phyloP scores from a whole-genome alignment of 345 rosid genomes.

The Excoecaria agallocha region DNA sequence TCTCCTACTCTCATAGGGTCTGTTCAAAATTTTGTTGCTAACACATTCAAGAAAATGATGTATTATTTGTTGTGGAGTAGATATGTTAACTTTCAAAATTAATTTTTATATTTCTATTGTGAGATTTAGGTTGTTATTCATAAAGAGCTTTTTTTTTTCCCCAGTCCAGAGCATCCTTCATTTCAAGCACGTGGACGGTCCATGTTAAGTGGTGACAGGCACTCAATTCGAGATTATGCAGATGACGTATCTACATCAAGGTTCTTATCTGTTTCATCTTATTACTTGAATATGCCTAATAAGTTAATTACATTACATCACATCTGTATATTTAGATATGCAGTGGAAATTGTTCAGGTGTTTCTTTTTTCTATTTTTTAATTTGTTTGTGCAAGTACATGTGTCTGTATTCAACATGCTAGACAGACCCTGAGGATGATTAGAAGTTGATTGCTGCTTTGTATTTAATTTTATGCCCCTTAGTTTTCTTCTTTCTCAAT shows the following conservation, averaged over 20 bases:
- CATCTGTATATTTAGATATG: background rate
- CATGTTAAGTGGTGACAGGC: constrained; percentile 77
- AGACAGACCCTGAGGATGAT: background rate
- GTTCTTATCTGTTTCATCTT: constrained; percentile 32
- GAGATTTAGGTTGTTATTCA: background rate
- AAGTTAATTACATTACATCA: background rate
- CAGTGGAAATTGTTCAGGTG: too few relatives aligned
- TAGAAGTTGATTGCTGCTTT: background rate
- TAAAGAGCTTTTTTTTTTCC: constrained; percentile 17
- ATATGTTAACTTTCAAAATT: background rate
- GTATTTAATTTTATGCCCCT: background rate
- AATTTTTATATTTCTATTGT: background rate
- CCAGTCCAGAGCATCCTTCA: constrained; percentile 94
- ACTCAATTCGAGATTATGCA: constrained; percentile 52
- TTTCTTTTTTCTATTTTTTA: background rate
- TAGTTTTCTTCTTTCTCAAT: background rate
- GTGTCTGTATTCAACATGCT: background rate
- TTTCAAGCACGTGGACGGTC: constrained; percentile 69
- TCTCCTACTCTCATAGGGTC: background rate
- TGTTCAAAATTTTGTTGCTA: background rate
- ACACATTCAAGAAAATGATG: background rate
- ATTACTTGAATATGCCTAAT: background rate
- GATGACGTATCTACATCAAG: constrained; percentile 68
- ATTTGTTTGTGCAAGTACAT: background rate
- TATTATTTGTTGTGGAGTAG: background rate